phyloP scores from a whole-genome alignment of 176 grass and related monocot genomes.

The Oryza officinalis region DNA sequence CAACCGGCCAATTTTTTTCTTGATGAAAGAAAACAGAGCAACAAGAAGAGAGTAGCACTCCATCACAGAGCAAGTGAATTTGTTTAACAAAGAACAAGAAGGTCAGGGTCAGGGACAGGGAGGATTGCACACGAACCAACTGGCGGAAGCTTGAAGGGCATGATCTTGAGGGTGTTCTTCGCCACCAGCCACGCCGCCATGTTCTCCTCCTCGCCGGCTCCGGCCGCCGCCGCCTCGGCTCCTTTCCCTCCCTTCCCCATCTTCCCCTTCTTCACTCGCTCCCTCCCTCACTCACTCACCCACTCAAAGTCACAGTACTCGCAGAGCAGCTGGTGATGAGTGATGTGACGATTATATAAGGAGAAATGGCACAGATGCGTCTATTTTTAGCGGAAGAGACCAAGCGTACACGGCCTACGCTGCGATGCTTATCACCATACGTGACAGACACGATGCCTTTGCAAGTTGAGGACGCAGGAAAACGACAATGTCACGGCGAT shows the following conservation, averaged over 20 bases:
- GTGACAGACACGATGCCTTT: not conserved
- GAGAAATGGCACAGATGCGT: not conserved
- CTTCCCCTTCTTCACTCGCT: not conserved
- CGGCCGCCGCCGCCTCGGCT: constrained; percentile 44
- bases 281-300: not conserved
- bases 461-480: constrained; percentile 8
- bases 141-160: constrained; percentile 78
- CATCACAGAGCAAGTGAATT: not conserved
- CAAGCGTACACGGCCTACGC: not conserved
- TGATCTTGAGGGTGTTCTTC: constrained; percentile 87
- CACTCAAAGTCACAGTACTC: not conserved
- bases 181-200: constrained; percentile 95
- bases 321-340: constrained; percentile 12
- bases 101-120: not conserved
- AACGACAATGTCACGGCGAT: not conserved
- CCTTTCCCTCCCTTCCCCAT: constrained; percentile 84
- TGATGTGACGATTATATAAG: constrained; percentile 29
- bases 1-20: not conserved
- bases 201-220: constrained; percentile 59
- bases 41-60: not conserved
- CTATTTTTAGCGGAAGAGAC: not conserved
- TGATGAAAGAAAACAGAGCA: not conserved
- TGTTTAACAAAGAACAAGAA: not conserved
- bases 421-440: constrained; percentile 25
- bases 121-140: constrained; percentile 40